Conservation (phyloP, 371 early-diverging fungal species). For the Mortierella sp. region DNA sequence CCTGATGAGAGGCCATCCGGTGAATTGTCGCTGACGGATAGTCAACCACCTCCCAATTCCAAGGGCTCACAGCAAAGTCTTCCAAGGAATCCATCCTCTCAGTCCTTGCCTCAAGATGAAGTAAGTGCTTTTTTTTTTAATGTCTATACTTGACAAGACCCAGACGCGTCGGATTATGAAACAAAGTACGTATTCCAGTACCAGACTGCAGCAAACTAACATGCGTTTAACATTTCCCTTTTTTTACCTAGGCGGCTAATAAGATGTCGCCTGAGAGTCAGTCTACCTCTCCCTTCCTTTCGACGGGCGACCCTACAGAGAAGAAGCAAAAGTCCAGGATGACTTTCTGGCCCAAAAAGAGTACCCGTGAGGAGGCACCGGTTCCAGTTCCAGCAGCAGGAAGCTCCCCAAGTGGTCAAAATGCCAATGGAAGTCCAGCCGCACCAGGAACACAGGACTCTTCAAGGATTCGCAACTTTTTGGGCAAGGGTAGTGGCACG, state of each 20-base stretch:
- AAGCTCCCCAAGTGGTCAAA: constrained; percentile 9
- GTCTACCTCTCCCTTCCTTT: constrained; percentile 10
- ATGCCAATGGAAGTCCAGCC: constrained; percentile 1
- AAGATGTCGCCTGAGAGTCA: constrained; percentile 30
- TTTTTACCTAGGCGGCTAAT: not conserved
- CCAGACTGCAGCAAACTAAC: too few species aligned
- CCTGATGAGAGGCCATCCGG: constrained; percentile 32
- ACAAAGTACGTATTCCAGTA: too few species aligned
- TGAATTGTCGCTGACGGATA: constrained; percentile 29
- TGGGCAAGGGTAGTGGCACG: constrained; percentile 35
- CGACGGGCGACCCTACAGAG: constrained; percentile 30
- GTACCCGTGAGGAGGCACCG: constrained; percentile 28
- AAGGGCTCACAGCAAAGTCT: constrained; percentile 20
- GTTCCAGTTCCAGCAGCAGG: constrained; percentile 12
- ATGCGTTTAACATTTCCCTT: not conserved
- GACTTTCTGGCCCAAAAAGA: constrained; percentile 60
- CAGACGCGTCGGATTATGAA: too few species aligned
- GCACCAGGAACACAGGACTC: constrained; percentile 24
- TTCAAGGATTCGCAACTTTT: constrained; percentile 40
- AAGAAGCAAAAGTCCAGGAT: constrained; percentile 60
- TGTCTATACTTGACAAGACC: too few species aligned
- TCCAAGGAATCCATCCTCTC: constrained; percentile 44
- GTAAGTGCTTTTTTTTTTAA: constrained; percentile 9
- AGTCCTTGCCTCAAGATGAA: constrained; percentile 44
- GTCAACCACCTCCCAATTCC: constrained; percentile 21